Evolutionary conservation across 352 stramenopile genomes (phyloP), one percentile per base, ranked within the genome.

Genomic region (Phytophthora sansomeana): DNA sequence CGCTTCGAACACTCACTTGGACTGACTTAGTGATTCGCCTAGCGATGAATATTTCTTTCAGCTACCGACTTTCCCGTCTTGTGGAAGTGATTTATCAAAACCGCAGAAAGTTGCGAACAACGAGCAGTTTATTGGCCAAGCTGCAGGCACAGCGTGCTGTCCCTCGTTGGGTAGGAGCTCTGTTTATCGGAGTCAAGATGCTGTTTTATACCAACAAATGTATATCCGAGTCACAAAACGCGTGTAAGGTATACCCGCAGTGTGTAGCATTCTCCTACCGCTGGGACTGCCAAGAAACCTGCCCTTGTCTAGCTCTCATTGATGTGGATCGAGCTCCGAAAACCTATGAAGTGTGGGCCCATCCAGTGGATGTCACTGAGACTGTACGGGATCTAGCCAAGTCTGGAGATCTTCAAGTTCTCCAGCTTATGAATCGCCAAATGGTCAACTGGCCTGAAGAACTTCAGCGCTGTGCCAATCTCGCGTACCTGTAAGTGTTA

Each of bases 241-340:
- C 38, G 10, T 63, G 44, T 17, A 14, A 24, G 6, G 29, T 13
- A 21, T 58, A 19, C 35, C 24, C 59, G 24, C 17, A 61, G 14
- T 64, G 61, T 21, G 46, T 48, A 17, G 58, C 14, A 2, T 49
- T 28, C 6, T 14, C 47, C 21, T 58, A 63, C 35, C 47, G 64
- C 3, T 49, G 66, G 60, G 0, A 24, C 30, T 46, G 42, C 7
- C 11, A 36, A 19, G 54, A 54, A 6, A 21, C 32, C 7, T 82
- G 75, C 19, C 63, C 71, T 2, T 83, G 75, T 19, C 32, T 77
- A 3, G 57, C 67, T 7, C 69, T 67, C 16, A 67, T 83, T 26
- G 62, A 81, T 39, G 30, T 44, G 10, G 38, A 75, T 16, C 16
- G 63, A 19, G 41, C 46, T 14, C 68, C 53, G 0, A 53, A 42